Percentiles rank a stretch among this genome's conserved stretches.
Evolutionary conservation across 345 rosid genomes (phyloP).

Genomic region (Laguncularia racemosa): DNA sequence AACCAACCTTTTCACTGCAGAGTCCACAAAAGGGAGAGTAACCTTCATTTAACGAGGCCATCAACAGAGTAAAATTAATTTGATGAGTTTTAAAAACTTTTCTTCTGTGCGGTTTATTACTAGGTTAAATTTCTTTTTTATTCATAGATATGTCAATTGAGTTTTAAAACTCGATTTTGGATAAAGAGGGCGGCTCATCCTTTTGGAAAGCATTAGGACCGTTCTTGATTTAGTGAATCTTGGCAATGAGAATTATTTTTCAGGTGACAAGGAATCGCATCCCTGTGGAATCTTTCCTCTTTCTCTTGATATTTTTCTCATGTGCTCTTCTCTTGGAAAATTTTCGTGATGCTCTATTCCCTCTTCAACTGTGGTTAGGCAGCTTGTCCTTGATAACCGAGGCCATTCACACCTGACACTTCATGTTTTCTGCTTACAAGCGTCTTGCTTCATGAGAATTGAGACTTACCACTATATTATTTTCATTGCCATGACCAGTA

Average conservation of each 20-base stretch:
- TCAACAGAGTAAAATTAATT: background rate
- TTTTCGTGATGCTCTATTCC: too few relatives aligned
- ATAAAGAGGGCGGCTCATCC: background rate
- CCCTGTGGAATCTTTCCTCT: background rate
- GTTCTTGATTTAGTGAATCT: too few relatives aligned
- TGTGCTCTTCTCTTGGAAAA: too few relatives aligned
- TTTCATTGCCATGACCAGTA: too few relatives aligned
- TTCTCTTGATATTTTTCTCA: too few relatives aligned
- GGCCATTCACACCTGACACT: too few relatives aligned
- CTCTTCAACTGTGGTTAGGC: too few relatives aligned
- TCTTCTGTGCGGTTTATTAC: background rate
- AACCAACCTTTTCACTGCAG: slow-evolving; percentile 62
- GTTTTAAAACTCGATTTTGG: background rate
- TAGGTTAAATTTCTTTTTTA: background rate
- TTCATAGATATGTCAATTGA: background rate
- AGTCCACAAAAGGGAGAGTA: slow-evolving; percentile 25
- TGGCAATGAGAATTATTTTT: background rate
- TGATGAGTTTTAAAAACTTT: background rate
- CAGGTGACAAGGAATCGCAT: background rate
- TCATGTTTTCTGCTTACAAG: too few relatives aligned
- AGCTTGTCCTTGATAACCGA: too few relatives aligned
- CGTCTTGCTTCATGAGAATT: too few relatives aligned
- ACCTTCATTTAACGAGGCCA: background rate
- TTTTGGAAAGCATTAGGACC: background rate
- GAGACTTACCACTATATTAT: too few relatives aligned